Evolutionary conservation across 2,329 filamentous ascomycete species (phyloP), one percentile per base, ranked within the genome.

Genomic region (Coniochaeta sp.): DNA sequence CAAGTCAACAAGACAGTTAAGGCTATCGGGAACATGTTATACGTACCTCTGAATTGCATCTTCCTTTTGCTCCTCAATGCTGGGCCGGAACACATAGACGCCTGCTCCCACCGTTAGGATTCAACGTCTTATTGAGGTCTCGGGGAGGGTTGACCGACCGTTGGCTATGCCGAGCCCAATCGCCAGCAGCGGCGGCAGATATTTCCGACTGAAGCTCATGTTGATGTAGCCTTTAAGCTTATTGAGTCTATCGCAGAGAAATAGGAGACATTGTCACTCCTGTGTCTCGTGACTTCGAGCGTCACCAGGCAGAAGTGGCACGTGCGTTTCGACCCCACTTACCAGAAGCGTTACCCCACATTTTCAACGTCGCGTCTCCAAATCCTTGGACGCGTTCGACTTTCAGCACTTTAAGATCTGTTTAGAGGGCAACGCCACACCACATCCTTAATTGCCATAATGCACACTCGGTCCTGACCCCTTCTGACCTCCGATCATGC

Each of bases 401-500:
- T 22, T 22, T 38, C 14, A 6, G 4, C 38, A 22, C 18, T 38
- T 38, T 20, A 22, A 6, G 3, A 22, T 2, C 14, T 42, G 38
- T 14, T 42, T 18, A 33, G 38, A 42, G 3, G 26, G 4, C 16
- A 38, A 5, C n/a, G n/a, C 4, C 12, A 42, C 13, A 10, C 20
- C 14, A 42, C n/a, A 26, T 42, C 13, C 10, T 22, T 42, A 2
- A 12, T 24, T n/a, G 20, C 38, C 38, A 16, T 6, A 9, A 42
- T 42, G 38, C 3, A 22, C 20, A 4, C 20, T 14, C 38, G 10
- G n/a, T 42, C n/a, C 18, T 24, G 20, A 42, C 38, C 22, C n/a
- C n/a, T n/a, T n/a, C n/a, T n/a, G n/a, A n/a, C n/a, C n/a, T n/a
- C 38, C 26, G 45, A 48, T 30, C 22, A 54, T 48, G 50, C 51